Conservation (phyloP, 78 protist species). For the Speleostelium caveatum region DNA sequence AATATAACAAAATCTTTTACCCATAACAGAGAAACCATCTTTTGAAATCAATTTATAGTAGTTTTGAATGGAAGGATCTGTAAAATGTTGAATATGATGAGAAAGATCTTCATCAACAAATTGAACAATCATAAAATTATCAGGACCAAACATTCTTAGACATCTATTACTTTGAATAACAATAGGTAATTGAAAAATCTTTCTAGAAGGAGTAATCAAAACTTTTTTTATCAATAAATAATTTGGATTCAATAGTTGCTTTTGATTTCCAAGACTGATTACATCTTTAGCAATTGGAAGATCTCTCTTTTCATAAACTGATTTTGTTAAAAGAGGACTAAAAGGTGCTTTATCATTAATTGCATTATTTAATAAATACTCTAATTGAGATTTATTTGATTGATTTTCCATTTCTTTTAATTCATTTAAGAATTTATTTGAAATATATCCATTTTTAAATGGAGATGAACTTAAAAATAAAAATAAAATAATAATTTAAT, state of each 20-base stretch:
- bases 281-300: no score
- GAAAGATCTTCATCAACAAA: constrained; percentile 6
- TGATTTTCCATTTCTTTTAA: no score
- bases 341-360: no score
- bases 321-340: no score
- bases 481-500: no score
- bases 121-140: constrained; percentile 19
- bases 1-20: background rate
- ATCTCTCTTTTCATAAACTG: no score
- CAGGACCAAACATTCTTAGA: constrained; percentile 1
- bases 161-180: background rate
- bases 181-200: background rate
- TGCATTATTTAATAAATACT: no score
- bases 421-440: no score
- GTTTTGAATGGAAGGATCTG: background rate
- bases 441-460: no score
- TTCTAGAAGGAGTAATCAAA: constrained; percentile 31
- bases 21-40: no score
- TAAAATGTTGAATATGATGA: background rate
- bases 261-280: background rate
- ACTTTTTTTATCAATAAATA: background rate
- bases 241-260: background rate
- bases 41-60: background rate
- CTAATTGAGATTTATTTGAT: no score
- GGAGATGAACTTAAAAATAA: no score